Base-by-base conservation (phyloP, 2,329 filamentous ascomycete species). In the Didymella arachidicola region DNA sequence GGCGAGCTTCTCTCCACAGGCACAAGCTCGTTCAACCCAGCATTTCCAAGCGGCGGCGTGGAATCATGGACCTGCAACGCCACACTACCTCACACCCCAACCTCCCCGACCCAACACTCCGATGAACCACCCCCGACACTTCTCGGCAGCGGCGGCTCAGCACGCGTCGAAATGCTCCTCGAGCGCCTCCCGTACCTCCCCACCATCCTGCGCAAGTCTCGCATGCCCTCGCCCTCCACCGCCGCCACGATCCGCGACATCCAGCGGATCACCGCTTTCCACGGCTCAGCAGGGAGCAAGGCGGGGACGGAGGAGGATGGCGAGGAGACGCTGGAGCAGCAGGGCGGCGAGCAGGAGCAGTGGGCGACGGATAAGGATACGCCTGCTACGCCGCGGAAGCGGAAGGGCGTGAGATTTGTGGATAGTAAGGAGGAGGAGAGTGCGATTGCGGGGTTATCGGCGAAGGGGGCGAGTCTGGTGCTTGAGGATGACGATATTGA, bases 131-230 rank as follows among this genome's bases (percentile, higher is more conserved):
- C 57, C 14, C 52, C 62, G 1, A 45, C 69, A 1, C 79, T 88
- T 16, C 85, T 86, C 0, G 82, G 89, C 1, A 88, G 89, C 42
- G 87, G 82, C 61, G 71, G 72, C 22, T 86, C 88, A 3, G 87
- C 89, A 4, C 87, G 88, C 34, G 84, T 83, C 41, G 91, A 94
- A 74, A 84, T 95, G 80, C 78, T 97, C 0, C 84, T 97, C 25
- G 92, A 98, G 64, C 87, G 92, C 8, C 83, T 99, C 0, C 95
- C 95, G 0, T 98, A 96, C 75, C 87, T 95, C 82, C 83, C 88
- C 1, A 83, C 86, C 49, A 91, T 97, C 38, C 60, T 80, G 3
- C 70, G 69, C 19, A 69, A 69, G 25, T 58, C 65, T 60, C 70
- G 76, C 66, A 70, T 55, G 69, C 70, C 55, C 59, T 60, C 65